phyloP scores from a whole-genome alignment of 2,329 filamentous ascomycete species.

The Fusarium beomiforme region DNA sequence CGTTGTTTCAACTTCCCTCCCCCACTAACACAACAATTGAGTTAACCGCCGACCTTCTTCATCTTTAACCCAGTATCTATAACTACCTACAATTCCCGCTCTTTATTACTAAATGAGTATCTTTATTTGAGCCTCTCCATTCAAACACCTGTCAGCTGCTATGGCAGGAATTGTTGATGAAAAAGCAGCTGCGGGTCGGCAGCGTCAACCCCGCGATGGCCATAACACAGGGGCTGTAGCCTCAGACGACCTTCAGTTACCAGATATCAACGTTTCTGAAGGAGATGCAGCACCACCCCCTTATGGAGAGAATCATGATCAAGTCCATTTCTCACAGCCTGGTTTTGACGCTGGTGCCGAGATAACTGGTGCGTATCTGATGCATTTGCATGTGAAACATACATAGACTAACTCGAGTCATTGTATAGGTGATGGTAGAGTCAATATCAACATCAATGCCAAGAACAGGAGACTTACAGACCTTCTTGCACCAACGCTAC shows the following conservation, averaged over 20 bases:
- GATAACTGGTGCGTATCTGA: slow-evolving; percentile 62
- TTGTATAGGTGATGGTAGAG: slow-evolving; percentile 74
- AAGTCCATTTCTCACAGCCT: slow-evolving; percentile 68
- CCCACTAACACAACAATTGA: slow-evolving; percentile 11
- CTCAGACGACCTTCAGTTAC: slow-evolving; percentile 53
- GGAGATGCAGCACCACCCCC: slow-evolving; percentile 61
- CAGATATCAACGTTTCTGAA: slow-evolving; percentile 53
- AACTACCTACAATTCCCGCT: not conserved
- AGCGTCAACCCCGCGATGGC: slow-evolving; percentile 26
- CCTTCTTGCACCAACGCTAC: slow-evolving; percentile 72
- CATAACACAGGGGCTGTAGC: slow-evolving; percentile 45
- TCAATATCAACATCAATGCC: slow-evolving; percentile 83
- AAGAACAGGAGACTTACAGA: slow-evolving; percentile 72
- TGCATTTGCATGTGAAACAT: not conserved
- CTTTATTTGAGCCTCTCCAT: not conserved
- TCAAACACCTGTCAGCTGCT: slow-evolving; percentile 1
- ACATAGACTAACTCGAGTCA: slow-evolving; percentile 27
- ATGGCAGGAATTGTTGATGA: slow-evolving; percentile 46
- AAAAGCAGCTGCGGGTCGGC: slow-evolving; percentile 37
- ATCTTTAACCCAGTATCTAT: not conserved
- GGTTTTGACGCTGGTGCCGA: slow-evolving; percentile 71
- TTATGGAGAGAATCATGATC: slow-evolving; percentile 67
- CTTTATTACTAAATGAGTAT: not conserved
- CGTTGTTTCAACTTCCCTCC: slow-evolving; percentile 20
- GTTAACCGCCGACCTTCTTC: not conserved